Evolutionary conservation across 768 basidiomycete genomes (phyloP).

Genomic region (Dioszegia crocea): DNA sequence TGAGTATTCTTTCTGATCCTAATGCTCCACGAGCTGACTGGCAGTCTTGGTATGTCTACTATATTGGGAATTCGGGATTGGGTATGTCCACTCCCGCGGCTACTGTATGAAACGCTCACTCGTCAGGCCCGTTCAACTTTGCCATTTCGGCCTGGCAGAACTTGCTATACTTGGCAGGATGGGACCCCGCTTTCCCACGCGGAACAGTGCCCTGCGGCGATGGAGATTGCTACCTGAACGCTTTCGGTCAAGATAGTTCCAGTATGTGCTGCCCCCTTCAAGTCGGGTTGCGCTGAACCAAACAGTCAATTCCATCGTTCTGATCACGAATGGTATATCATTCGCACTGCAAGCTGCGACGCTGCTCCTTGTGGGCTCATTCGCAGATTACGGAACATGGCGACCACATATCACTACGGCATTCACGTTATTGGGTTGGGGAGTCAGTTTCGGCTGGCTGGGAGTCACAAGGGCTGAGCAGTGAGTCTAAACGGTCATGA

Average conservation of each 20-base stretch:
- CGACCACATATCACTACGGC: conserved; percentile 74
- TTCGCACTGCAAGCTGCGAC: conserved; percentile 71
- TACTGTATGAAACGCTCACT: background rate
- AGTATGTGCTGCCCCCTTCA: conserved; percentile 17
- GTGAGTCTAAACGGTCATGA: conserved; percentile 31
- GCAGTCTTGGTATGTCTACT: conserved; percentile 42
- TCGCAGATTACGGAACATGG: conserved; percentile 80
- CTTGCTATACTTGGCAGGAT: conserved; percentile 36
- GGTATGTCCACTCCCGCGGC: conserved; percentile 13
- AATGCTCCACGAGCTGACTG: background rate
- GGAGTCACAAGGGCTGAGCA: conserved; percentile 54
- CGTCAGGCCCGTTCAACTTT: conserved; percentile 41
- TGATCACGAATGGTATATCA: conserved; percentile 73
- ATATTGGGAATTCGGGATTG: conserved; percentile 37
- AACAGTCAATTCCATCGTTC: conserved; percentile 63
- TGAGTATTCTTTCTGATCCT: conserved; percentile 8
- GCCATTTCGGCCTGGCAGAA: conserved; percentile 45
- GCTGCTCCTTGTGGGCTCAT: conserved; percentile 65
- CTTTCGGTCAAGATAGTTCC: conserved; percentile 28
- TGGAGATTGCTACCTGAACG: conserved; percentile 33
- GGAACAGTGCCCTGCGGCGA: conserved; percentile 34
- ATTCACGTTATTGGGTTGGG: conserved; percentile 64
- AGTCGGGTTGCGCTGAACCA: background rate
- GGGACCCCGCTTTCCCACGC: conserved; percentile 36
- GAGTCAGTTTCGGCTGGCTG: conserved; percentile 72